These are phyloP conservation scores for Testicularia cyperi DNA, from an alignment of 1,284 basidiomycete species.

Conservation along the genomic window DNA sequence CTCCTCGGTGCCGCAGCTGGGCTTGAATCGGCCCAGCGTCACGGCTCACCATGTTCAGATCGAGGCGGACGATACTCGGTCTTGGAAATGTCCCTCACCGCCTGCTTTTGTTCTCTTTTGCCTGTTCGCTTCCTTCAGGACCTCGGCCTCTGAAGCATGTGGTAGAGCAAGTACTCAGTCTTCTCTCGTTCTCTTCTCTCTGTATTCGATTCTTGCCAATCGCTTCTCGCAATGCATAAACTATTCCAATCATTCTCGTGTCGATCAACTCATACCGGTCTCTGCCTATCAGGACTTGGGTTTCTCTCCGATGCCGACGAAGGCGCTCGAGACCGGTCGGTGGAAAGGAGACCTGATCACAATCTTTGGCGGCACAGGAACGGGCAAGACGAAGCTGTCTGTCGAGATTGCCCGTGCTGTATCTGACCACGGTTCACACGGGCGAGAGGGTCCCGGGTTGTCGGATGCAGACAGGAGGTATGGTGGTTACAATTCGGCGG, in stretches of 20 bases:
- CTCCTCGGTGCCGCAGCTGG: not conserved
- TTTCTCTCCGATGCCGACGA: too few species aligned
- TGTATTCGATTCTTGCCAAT: too few species aligned
- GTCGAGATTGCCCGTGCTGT: conserved; percentile 76
- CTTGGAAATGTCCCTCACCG: not conserved
- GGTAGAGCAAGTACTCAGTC: conserved; percentile 1
- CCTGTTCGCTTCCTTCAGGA: conserved; percentile 23
- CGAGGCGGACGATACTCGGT: conserved; percentile 1
- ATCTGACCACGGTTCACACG: not conserved
- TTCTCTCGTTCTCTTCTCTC: not conserved
- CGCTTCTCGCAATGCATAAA: too few species aligned
- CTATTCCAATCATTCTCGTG: too few species aligned
- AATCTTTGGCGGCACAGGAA: conserved; percentile 91
- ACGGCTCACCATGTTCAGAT: not conserved
- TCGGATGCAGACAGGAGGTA: too few species aligned
- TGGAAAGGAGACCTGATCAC: conserved; percentile 64
- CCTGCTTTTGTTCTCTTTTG: not conserved
- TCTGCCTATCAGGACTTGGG: too few species aligned
- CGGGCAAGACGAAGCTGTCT: conserved; percentile 91
- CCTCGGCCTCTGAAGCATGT: conserved; percentile 20
- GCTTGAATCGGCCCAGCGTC: not conserved
- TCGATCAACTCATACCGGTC: too few species aligned
- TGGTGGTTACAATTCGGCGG: conserved; percentile 28
- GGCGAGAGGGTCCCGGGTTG: not conserved
- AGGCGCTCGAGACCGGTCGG: conserved; percentile 1